These are phyloP conservation scores for Didymella exigua DNA, from an alignment of 2,329 filamentous ascomycete genomes.

Conservation along the genomic window DNA sequence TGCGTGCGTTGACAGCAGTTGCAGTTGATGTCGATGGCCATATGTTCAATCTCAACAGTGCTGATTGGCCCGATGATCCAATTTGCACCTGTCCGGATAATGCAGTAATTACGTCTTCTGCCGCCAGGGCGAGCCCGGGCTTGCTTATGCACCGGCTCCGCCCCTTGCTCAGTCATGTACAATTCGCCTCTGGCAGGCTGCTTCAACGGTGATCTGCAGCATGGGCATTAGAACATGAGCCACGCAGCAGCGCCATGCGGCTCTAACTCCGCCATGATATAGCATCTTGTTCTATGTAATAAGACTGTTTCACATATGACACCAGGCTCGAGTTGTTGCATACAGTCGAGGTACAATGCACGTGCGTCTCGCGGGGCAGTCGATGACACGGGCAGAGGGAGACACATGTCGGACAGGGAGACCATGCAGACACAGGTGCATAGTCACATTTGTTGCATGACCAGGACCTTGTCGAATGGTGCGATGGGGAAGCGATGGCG, in stretches of 20 bases:
- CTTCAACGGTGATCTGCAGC: constrained; percentile 32
- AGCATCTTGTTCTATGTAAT: constrained; percentile 1
- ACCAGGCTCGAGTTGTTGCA: constrained; percentile 3
- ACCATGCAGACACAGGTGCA: constrained; percentile 24
- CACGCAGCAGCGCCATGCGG: constrained; percentile 41
- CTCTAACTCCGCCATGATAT: constrained; percentile 25
- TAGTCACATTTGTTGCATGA: constrained; percentile 26
- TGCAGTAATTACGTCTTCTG: constrained; percentile 33
- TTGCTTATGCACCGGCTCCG: constrained; percentile 14
- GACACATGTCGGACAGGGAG: constrained; percentile 20
- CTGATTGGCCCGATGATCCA: constrained; percentile 22
- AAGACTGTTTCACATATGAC: constrained; percentile 4
- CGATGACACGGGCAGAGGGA: constrained; percentile 15
- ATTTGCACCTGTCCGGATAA: constrained; percentile 28
- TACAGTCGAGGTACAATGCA: constrained; percentile 4
- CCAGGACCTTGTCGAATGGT: constrained; percentile 21
- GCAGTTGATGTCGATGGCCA: background rate
- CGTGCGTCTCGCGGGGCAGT: constrained; percentile 7
- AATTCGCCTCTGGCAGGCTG: constrained; percentile 20
- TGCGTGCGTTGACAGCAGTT: background rate
- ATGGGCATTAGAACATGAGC: constrained; percentile 32
- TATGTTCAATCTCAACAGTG: background rate
- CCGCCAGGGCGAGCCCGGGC: constrained; percentile 27
- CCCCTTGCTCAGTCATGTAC: constrained; percentile 16
- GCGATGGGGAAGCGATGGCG: constrained; percentile 21